Evolutionary conservation across 495 filamentous ascomycete species (phyloP).

Genomic region (Delitschia confertaspora): DNA sequence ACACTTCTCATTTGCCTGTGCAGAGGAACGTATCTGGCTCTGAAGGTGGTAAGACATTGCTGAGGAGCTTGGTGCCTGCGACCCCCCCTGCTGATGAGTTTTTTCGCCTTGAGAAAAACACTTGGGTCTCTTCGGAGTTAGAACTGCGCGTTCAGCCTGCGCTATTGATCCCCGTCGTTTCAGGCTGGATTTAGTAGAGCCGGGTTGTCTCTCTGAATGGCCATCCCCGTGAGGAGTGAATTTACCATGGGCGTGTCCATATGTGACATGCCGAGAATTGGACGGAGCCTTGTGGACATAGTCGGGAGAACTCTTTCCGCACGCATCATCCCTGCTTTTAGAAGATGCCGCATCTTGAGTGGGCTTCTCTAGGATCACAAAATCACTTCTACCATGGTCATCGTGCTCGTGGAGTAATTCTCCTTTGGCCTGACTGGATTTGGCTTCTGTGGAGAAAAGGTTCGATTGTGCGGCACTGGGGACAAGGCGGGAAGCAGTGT

Average conservation of each 20-base stretch:
- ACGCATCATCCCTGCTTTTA: not conserved
- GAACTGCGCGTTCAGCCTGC: not conserved
- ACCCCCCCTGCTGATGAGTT: too few species aligned
- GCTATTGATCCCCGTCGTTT: not conserved
- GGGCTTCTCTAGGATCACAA: not conserved
- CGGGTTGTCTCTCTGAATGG: not conserved
- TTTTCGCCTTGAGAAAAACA: too few species aligned
- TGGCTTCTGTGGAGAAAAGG: not conserved
- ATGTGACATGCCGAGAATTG: not conserved
- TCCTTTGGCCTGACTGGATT: not conserved
- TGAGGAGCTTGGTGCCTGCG: too few species aligned
- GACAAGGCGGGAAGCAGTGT: conserved; percentile 8
- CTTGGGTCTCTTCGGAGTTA: too few species aligned
- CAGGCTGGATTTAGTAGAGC: not conserved
- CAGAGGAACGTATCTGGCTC: conserved; percentile 5
- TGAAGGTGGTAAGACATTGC: not conserved
- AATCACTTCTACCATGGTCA: not conserved
- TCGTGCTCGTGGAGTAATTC: not conserved
- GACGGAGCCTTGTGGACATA: conserved; percentile 1
- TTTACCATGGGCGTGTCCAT: not conserved
- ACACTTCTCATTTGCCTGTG: too few species aligned
- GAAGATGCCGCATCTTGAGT: not conserved
- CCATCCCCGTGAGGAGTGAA: not conserved
- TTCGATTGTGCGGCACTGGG: not conserved
- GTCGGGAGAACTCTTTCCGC: conserved; percentile 5